A percentile compares a stretch with the other conserved stretches of the same genome.
phyloP scores from a whole-genome alignment of 1,284 basidiomycete genomes.

The Chalciporus sp. region DNA sequence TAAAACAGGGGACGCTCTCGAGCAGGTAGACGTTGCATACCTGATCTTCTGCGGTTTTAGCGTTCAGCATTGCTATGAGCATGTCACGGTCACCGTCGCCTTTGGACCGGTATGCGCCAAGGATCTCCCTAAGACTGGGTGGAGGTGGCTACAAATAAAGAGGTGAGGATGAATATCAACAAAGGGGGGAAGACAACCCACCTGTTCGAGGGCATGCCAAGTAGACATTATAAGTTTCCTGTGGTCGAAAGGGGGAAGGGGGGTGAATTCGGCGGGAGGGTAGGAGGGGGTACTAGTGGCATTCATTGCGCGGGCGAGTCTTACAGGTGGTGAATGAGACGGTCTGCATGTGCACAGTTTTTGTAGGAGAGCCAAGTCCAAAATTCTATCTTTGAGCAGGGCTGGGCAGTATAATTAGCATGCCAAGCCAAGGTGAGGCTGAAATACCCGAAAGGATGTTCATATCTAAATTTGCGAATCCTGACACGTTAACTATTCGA shows the following conservation, averaged over 20 bases:
- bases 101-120: constrained; percentile 78
- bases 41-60: constrained; percentile 90
- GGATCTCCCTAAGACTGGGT: constrained; percentile 80
- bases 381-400: constrained; percentile 41
- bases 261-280: constrained; percentile 27
- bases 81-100: constrained; percentile 90
- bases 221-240: constrained; percentile 43
- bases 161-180: constrained; percentile 18
- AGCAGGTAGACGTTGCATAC: constrained; percentile 38
- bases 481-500: constrained; percentile 8
- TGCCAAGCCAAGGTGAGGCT: constrained; percentile 41
- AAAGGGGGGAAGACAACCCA: constrained; percentile 19
- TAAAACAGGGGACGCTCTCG: constrained; percentile 13
- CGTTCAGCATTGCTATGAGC: constrained; percentile 84
- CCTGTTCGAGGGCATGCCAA: constrained; percentile 52
- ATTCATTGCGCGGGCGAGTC: constrained; percentile 24
- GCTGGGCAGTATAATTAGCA: constrained; percentile 37
- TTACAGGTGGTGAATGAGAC: constrained; percentile 16
- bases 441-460: constrained; percentile 32
- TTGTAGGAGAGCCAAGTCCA: constrained; percentile 41
- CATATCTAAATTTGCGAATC: constrained; percentile 27
- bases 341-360: constrained; percentile 32
- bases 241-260: constrained; percentile 29
- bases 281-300: constrained; percentile 17
- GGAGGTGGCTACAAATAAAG: constrained; percentile 57